Evolutionary conservation across 306 rosid species (phyloP), one percentile per base, ranked within the genome.

Genomic region (Quercus agrifolia): DNA sequence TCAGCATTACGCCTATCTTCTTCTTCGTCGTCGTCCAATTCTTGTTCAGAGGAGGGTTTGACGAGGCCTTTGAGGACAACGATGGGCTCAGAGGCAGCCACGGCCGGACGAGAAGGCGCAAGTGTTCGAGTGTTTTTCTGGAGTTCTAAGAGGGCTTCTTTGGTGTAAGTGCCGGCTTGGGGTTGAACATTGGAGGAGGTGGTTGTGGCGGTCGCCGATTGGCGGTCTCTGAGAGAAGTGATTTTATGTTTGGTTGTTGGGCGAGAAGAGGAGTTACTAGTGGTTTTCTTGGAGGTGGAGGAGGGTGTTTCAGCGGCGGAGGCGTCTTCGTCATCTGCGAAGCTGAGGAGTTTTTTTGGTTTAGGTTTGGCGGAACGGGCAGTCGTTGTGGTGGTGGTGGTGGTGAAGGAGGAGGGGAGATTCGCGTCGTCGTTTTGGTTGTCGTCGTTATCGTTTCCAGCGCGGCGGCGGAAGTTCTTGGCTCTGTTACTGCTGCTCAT

Each of bases 91-190:
- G 93, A 71, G 3, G 91, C 64, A 21, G 95, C 44, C 38, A 93
- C 59, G 21, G 95, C 44, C 38, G 95, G 67, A 44, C 88, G 81
- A 18, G 97, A 80, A 78, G 86, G 86, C 56, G 87, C 94, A 21
- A 95, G 86, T 74, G 96, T 95, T 83, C 98, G 91, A 3, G 99
- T 90, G 79, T 92, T 92, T 90, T 95, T 95, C 91, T 92, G 99
- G 17, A 94, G 95, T 83, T 92, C 97, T 3, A 84, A 97, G 74
- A 94, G 97, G 6, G 98, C 89, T 82, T 94, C 97, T 73, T 85
- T 89, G 76, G 99, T 95, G 83, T 95, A 95, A 21, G 82, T 86
- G 13, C 99, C 98, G 8, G 98, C 99, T 80, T 87, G 97, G 14
- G 99, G 99, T 54, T 90, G 97, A 70, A 95, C 98, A 49, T 92